Evolutionary conservation across 768 basidiomycete genomes (phyloP), one percentile per base, ranked within the genome.

Genomic region (Filobasidium wieringae): DNA sequence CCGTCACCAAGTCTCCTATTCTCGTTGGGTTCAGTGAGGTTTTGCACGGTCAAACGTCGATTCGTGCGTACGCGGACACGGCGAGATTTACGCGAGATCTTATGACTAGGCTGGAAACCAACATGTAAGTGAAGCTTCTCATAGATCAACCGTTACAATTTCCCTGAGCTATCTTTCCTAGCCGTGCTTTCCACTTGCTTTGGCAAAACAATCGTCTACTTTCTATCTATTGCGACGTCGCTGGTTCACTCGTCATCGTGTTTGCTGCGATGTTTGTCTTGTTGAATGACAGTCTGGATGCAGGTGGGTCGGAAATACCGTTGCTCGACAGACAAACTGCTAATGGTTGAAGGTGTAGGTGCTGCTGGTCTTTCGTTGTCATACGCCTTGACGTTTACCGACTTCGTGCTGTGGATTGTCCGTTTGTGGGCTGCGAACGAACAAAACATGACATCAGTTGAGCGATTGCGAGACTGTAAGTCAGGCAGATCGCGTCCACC

Each of bases 351-450:
- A 40, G 54, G n/a, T n/a, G 24, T 26, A 58, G 57, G 59, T 30
- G 53, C 67, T 1, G 73, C 72, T 5, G 72, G 70, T 0, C 65
- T 74, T 36, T 59, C 66, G 22, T 53, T 74, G 49, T 62, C 63
- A 6, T 73, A 67, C 51, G 65, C 67, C 49, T 65, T 70, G 33
- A 67, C 72, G 2, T 76, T 74, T 57, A 72, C 70, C 34, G 76
- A 76, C 30, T 74, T 68, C 17, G 69, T 75, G 2, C 66, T 77
- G n/a, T 77, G 77, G 76, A 65, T 76, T 27, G 75, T 76, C 1
- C 64, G 76, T 7, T 63, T 76, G 7, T 75, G 71, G 45, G 69
- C 73, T 2, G 64, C 68, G 1, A 58, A 58, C 37, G 68, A 73
- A 49, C 71, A 71, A 66, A 57, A 62, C 29, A 24, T 58, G 52